Conservation (phyloP, 1,284 basidiomycete species). For the Cryptococcus hybrid region DNA sequence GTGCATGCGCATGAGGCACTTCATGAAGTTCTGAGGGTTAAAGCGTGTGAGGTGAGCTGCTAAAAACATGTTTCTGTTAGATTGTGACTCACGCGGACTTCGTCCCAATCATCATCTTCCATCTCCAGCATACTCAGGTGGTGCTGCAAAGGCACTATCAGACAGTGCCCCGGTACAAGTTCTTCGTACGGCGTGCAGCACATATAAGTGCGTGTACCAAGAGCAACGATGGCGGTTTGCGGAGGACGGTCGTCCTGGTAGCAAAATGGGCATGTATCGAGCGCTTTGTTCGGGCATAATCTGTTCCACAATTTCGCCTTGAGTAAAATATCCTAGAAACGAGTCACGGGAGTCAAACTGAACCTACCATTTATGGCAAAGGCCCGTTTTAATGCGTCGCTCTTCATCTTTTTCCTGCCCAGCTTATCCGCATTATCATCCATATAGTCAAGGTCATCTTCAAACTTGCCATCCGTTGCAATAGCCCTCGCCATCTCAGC, state of each 20-base stretch:
- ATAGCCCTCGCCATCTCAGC: conserved; percentile 85
- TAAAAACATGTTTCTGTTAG: conserved; percentile 4
- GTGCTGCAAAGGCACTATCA: conserved; percentile 95
- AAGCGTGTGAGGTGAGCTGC: not conserved
- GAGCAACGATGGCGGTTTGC: conserved; percentile 79
- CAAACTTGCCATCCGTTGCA: conserved; percentile 79
- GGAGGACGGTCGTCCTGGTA: conserved; percentile 85
- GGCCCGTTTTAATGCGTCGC: conserved; percentile 91
- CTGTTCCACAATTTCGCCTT: conserved; percentile 50
- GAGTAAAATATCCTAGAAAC: no score
- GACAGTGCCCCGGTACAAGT: conserved; percentile 84
- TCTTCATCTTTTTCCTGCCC: conserved; percentile 89
- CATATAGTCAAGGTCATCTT: conserved; percentile 88
- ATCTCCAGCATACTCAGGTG: conserved; percentile 86
- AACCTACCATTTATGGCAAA: conserved; percentile 88
- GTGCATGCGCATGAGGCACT: conserved; percentile 93
- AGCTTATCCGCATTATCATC: conserved; percentile 95
- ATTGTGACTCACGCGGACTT: conserved; percentile 69
- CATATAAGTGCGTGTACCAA: conserved; percentile 86
- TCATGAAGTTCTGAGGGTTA: conserved; percentile 88
- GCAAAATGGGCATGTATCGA: conserved; percentile 84
- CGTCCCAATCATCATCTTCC: conserved; percentile 98
- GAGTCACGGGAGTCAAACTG: conserved; percentile 32
- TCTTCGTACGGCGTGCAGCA: conserved; percentile 84
- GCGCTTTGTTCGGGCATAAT: conserved; percentile 88